Base-by-base conservation (phyloP, 495 filamentous ascomycete genomes). In the Penicillium simplicissimum region DNA sequence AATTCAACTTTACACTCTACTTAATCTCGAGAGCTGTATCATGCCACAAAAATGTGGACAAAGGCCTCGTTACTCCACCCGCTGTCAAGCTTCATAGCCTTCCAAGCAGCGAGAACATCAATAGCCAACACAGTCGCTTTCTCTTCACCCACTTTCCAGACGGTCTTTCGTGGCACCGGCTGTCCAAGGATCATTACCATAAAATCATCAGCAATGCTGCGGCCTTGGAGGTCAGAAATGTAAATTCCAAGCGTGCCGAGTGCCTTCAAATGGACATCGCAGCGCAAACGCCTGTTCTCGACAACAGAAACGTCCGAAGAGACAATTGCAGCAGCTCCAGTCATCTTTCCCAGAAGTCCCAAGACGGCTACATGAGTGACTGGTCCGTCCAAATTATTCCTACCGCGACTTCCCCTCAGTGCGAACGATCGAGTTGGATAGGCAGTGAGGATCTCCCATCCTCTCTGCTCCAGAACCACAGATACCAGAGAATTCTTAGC, bases 261-360 rank as follows among this genome's bases (percentile, higher is more conserved):
- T 0, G 90, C 93, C 71, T 96, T 98, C 42, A 97, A 62, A 42
- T 77, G 81, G 8, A 87, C 82, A 62, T 85, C 83, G 17, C 93
- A 72, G 15, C 85, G 74, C 31, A 96, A 72, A 5, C 75, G 69
- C 3, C 90, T 87, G 45, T 84, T 87, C 28, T 84, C 76, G 10
- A 83, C 74, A 8, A 86, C 66, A 25, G 77, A 80, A 14, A 86
- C 81, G n/a, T 81, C 79, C 13, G 79, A 87, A 9, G 71, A 76
- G 1, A 89, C 67, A 14, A 97, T 78, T 0, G 92, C 95, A 0
- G 90, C 93, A 2, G 87, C 86, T 8, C 92, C 95, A 3, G 92
- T 92, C 88, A 98, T 96, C 71, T 96, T 96, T 15, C 83, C 90
- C 23, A 97, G 63, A 4, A 98, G 76, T 10, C 95, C 95, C 3